These are phyloP conservation scores for Solanum pennellii DNA, from an alignment of 257 asterid genomes.

Conservation along the genomic window DNA sequence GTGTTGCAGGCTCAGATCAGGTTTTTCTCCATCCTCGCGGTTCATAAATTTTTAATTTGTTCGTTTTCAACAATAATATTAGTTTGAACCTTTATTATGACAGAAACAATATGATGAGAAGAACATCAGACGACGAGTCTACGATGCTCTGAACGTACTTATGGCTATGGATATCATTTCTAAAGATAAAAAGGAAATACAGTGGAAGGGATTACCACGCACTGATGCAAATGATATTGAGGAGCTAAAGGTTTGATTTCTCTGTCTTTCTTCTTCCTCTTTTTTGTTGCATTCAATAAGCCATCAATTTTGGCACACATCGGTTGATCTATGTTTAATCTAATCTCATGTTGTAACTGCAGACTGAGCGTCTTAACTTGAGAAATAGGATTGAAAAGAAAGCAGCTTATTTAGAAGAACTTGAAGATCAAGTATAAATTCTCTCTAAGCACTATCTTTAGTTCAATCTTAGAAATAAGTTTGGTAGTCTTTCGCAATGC, in stretches of 20 bases:
- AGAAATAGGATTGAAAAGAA: conserved; percentile 79
- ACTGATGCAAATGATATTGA: conserved; percentile 83
- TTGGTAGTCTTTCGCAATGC: neutral
- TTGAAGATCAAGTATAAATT: conserved; percentile 77
- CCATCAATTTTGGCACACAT: neutral
- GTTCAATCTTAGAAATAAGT: neutral
- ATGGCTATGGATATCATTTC: conserved; percentile 99
- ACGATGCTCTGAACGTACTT: conserved; percentile 91
- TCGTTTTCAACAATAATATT: neutral
- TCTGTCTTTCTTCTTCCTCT: neutral
- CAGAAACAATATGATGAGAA: conserved; percentile 99
- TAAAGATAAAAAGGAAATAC: conserved; percentile 94
- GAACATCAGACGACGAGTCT: conserved; percentile 91
- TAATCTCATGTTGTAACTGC: conserved; percentile 12
- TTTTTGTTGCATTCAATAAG: neutral
- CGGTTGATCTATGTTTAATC: neutral
- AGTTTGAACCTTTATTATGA: neutral
- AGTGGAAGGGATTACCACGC: conserved; percentile 95
- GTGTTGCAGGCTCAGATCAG: conserved; percentile 74
- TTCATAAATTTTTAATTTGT: neutral
- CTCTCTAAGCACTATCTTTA: neutral
- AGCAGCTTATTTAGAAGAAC: conserved; percentile 80
- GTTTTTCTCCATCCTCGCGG: conserved; percentile 22
- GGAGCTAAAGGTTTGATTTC: conserved; percentile 54
- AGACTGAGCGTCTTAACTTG: conserved; percentile 71